A percentile compares a stretch with the other conserved stretches of the same genome.
Conservation (phyloP, 352 stramenopile genomes). For the Aphanomyces stellatus region DNA sequence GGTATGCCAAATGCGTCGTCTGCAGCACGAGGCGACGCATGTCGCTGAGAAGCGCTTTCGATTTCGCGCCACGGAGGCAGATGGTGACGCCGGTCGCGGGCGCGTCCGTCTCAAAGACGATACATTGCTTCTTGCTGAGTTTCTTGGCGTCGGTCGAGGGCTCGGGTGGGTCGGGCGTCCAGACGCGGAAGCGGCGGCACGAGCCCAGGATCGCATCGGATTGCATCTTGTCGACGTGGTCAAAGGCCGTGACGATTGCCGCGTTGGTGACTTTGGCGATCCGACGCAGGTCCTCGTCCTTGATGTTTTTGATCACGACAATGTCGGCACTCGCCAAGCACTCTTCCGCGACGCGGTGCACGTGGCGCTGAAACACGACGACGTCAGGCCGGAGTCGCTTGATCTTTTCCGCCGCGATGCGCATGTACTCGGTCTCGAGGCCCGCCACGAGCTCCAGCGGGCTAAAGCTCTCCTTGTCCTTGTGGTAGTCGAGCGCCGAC, state of each 20-base stretch:
- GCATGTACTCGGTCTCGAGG: slow-evolving; percentile 86
- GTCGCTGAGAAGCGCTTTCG: slow-evolving; percentile 52
- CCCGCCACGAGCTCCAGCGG: slow-evolving; percentile 73
- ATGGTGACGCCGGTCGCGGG: slow-evolving; percentile 68
- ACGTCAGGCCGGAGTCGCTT: slow-evolving; percentile 77
- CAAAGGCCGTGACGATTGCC: slow-evolving; percentile 72
- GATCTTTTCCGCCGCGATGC: slow-evolving; percentile 84
- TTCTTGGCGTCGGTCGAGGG: not conserved
- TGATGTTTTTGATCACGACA: slow-evolving; percentile 81
- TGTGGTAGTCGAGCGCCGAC: slow-evolving; percentile 75
- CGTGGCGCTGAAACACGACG: slow-evolving; percentile 76
- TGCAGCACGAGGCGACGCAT: slow-evolving; percentile 48
- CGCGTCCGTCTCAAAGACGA: slow-evolving; percentile 77
- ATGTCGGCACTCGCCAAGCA: slow-evolving; percentile 65
- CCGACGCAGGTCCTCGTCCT: slow-evolving; percentile 62
- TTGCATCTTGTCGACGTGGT: slow-evolving; percentile 84
- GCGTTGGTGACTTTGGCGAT: slow-evolving; percentile 69
- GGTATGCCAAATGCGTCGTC: slow-evolving; percentile 66
- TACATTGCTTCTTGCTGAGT: slow-evolving; percentile 41
- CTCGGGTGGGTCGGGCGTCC: slow-evolving; percentile 45
- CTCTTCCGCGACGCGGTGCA: slow-evolving; percentile 78
- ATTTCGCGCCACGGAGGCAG: slow-evolving; percentile 56
- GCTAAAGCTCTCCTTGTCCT: slow-evolving; percentile 73
- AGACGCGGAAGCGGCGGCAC: slow-evolving; percentile 77
- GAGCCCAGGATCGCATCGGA: slow-evolving; percentile 63